Conservation (phyloP, 2,329 filamentous ascomycete species). For the Pseudocercospora macadamiae region DNA sequence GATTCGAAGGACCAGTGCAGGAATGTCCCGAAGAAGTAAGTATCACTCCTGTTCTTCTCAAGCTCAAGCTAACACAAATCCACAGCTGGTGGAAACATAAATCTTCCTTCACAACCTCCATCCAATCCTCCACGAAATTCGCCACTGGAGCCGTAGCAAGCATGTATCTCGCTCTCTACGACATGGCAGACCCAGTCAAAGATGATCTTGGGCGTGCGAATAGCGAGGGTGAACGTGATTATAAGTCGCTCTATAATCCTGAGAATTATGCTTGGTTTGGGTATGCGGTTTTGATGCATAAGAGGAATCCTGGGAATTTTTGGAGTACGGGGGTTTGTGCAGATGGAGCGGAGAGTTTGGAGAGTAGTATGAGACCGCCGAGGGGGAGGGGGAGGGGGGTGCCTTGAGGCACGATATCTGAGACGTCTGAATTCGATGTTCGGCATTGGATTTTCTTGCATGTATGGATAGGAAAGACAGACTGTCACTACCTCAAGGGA, state of each 20-base stretch:
- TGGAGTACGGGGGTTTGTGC: constrained; percentile 9
- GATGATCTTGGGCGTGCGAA: background rate
- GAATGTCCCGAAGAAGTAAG: background rate
- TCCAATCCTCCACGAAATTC: background rate
- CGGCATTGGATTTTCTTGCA: too few relatives aligned
- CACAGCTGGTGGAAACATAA: constrained; percentile 1
- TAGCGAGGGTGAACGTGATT: background rate
- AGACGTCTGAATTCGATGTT: too few relatives aligned
- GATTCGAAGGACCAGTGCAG: background rate
- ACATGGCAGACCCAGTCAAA: background rate
- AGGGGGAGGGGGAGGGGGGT: background rate
- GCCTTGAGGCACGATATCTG: too few relatives aligned
- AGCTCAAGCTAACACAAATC: background rate
- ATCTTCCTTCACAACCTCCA: background rate
- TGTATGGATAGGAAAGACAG: too few relatives aligned
- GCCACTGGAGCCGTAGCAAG: background rate
- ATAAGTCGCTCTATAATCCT: background rate
- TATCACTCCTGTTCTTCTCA: background rate
- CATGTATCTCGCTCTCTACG: constrained; percentile 9
- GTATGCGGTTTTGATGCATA: constrained; percentile 8
- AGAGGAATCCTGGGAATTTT: constrained; percentile 7
- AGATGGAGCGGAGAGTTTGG: constrained; percentile 7
- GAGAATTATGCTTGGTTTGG: constrained; percentile 19
- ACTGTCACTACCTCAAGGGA: too few relatives aligned
- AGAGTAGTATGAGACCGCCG: constrained; percentile 6